Percentiles rank a stretch among this genome's conserved stretches.
These are phyloP conservation scores for Smittium culicis DNA, from an alignment of 371 early-diverging fungal genomes.

Conservation along the genomic window DNA sequence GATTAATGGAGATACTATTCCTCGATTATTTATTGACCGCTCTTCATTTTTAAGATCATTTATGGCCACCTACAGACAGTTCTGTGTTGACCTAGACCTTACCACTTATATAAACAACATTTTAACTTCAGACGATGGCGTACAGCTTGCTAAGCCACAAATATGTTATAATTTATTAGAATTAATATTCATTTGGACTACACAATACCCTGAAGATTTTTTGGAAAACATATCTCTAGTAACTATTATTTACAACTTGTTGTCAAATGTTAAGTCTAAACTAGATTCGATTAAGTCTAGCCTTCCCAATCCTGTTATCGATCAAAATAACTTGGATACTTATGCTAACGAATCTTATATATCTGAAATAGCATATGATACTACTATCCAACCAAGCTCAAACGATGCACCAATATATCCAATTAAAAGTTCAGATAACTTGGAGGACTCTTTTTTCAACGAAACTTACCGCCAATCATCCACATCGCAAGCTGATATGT, in stretches of 20 bases:
- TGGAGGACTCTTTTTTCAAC: neutral
- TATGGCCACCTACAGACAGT: slow-evolving; percentile 30
- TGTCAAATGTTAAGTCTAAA: neutral
- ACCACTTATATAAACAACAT: neutral
- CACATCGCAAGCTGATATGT: no score
- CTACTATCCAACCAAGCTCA: no score
- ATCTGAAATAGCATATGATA: neutral
- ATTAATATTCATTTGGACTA: slow-evolving; percentile 49
- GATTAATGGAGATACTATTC: slow-evolving; percentile 12
- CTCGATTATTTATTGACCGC: slow-evolving; percentile 28
- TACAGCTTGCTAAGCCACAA: slow-evolving; percentile 18
- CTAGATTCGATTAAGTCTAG: neutral
- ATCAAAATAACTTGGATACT: neutral
- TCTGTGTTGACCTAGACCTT: slow-evolving; percentile 11
- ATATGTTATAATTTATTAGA: slow-evolving; percentile 37
- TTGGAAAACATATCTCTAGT: slow-evolving; percentile 39
- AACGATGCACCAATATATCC: no score
- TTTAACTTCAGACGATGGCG: neutral
- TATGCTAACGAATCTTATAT: neutral
- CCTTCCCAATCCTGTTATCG: neutral
- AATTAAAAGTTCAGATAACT: neutral
- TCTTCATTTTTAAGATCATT: slow-evolving; percentile 29
- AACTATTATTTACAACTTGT: neutral
- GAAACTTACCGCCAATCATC: neutral
- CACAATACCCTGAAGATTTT: slow-evolving; percentile 48